Percentiles rank a stretch among this genome's conserved stretches.
Conservation (phyloP, 2,329 filamentous ascomycete genomes). For the Cladosporium velox region DNA sequence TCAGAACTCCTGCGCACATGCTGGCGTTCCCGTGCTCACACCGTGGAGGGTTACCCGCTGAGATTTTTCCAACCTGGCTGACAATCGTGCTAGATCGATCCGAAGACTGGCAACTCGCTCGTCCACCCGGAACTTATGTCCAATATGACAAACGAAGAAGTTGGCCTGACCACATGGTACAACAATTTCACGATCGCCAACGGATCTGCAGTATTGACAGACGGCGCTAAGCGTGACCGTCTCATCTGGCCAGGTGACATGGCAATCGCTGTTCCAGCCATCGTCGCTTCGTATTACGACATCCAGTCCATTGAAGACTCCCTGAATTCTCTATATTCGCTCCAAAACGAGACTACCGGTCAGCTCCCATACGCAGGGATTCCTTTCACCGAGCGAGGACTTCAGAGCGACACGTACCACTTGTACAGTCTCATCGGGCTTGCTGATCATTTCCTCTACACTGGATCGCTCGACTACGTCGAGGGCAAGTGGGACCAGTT, state of each 20-base stretch:
- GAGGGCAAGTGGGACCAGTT: conserved; percentile 45
- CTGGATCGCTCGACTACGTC: conserved; percentile 46
- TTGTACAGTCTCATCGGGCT: conserved; percentile 51
- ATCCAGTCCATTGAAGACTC: conserved; percentile 39
- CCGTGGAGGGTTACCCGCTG: not conserved
- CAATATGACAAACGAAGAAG: conserved; percentile 23
- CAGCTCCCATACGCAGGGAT: conserved; percentile 34
- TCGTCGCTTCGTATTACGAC: conserved; percentile 53
- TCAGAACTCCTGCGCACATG: conserved; percentile 7
- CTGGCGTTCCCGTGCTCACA: not conserved
- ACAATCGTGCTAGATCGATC: not conserved
- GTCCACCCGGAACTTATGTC: conserved; percentile 19
- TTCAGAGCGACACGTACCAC: conserved; percentile 57
- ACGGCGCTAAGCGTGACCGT: conserved; percentile 44
- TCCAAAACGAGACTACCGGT: conserved; percentile 32
- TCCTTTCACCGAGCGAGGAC: conserved; percentile 28
- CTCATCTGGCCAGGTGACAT: conserved; percentile 52
- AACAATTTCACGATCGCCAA: conserved; percentile 41
- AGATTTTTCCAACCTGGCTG: not conserved
- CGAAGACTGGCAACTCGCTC: conserved; percentile 21
- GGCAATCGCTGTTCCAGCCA: conserved; percentile 51
- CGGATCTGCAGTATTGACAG: conserved; percentile 39
- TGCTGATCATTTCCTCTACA: conserved; percentile 44
- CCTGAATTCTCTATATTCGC: conserved; percentile 33
- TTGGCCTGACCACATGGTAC: conserved; percentile 32